Percentiles rank a stretch among this genome's conserved stretches.
Conservation (phyloP, 2,329 filamentous ascomycete species). For the Fusarium keratoplasticum region DNA sequence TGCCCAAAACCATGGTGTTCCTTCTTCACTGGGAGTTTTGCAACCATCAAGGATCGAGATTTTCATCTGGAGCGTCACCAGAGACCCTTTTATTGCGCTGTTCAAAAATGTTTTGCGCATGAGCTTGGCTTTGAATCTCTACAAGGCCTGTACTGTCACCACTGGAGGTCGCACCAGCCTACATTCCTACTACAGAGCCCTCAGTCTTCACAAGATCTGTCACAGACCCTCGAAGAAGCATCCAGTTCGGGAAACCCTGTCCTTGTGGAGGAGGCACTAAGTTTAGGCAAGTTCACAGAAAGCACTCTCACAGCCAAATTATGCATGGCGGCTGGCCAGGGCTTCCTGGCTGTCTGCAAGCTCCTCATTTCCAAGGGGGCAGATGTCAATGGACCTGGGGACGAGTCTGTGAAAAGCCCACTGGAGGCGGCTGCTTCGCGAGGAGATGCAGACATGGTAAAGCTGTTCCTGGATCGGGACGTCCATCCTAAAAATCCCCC, state of each 20-base stretch:
- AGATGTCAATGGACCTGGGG: background rate
- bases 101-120: background rate
- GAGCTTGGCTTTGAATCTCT: constrained; percentile 5
- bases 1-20: constrained; percentile 30
- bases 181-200: background rate
- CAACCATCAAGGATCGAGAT: background rate
- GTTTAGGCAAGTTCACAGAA: background rate
- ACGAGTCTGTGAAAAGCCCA: background rate
- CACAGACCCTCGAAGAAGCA: background rate
- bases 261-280: background rate
- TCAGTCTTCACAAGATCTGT: background rate
- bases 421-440: background rate
- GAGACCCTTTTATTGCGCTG: constrained; percentile 8
- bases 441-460: background rate
- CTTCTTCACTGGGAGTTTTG: constrained; percentile 8
- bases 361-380: background rate
- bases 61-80: constrained; percentile 12
- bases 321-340: background rate
- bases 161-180: background rate
- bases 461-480: background rate
- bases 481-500: no score
- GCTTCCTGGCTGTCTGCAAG: background rate
- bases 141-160: background rate
- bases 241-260: background rate
- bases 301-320: background rate